Evolutionary conservation across 116 monocot species (phyloP).

Genomic region (Dioscorea cayenensis): DNA sequence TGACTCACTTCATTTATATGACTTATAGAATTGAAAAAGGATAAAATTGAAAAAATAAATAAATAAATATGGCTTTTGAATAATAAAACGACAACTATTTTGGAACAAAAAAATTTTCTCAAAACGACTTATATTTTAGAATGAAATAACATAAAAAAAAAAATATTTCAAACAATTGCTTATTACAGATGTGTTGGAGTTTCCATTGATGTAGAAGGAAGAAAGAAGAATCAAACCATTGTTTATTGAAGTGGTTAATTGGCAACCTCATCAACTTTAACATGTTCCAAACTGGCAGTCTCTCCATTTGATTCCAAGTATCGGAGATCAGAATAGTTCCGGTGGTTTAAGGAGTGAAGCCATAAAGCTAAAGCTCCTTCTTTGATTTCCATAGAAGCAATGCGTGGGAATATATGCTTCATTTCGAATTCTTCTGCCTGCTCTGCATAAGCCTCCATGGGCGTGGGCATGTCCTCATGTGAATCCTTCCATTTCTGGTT

Average conservation of each 20-base stretch:
- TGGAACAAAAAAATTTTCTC: too few relatives aligned
- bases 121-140: too few relatives aligned
- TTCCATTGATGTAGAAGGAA: too few relatives aligned
- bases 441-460: constrained; percentile 74
- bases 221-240: background rate
- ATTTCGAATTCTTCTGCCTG: constrained; percentile 77
- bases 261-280: constrained; percentile 7
- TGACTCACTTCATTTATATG: too few relatives aligned
- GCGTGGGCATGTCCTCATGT: constrained; percentile 69
- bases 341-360: constrained; percentile 84
- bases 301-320: constrained; percentile 19
- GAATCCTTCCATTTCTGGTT: constrained; percentile 94
- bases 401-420: constrained; percentile 66
- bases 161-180: too few relatives aligned
- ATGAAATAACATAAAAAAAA: too few relatives aligned
- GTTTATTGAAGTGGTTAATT: constrained; percentile 4
- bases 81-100: too few relatives aligned
- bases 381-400: constrained; percentile 84
- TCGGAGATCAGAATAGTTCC: constrained; percentile 74
- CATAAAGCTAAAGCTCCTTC: constrained; percentile 93
- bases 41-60: too few relatives aligned
- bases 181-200: too few relatives aligned
- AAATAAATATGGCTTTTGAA: too few relatives aligned
- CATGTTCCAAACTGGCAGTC: background rate
- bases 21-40: too few relatives aligned